Conservation (phyloP, 257 asterid species). For the Solanum etuberosum region DNA sequence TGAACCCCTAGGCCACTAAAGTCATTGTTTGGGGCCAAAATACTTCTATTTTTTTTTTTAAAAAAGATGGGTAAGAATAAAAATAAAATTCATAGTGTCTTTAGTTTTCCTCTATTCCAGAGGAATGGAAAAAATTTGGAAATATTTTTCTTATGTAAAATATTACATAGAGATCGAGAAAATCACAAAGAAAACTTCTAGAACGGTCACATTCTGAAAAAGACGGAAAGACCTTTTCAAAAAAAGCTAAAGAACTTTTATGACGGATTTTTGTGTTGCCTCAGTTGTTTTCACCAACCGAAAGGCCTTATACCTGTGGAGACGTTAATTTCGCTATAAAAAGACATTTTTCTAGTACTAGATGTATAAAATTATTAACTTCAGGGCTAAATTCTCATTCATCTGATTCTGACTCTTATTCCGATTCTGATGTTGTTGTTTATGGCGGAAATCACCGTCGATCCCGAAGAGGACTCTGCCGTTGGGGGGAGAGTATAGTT, state of each 20-base stretch:
- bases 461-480: neutral
- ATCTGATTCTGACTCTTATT: neutral
- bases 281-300: too few relatives aligned
- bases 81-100: too few relatives aligned
- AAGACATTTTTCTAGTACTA: neutral
- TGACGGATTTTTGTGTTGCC: neutral
- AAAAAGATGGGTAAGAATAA: too few relatives aligned
- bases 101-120: too few relatives aligned
- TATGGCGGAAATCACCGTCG: neutral
- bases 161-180: neutral
- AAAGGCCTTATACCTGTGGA: neutral
- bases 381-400: neutral
- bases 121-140: too few relatives aligned
- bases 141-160: too few relatives aligned
- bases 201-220: neutral
- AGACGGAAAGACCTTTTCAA: neutral
- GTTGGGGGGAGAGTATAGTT: neutral
- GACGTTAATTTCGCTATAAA: neutral
- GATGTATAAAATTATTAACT: neutral
- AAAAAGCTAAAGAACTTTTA: neutral
- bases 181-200: neutral
- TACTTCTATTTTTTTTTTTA: too few relatives aligned
- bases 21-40: too few relatives aligned
- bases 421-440: neutral
- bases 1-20: too few relatives aligned